These are phyloP conservation scores for Volvox africanus DNA, from an alignment of 139 green algal genomes.

Conservation along the genomic window DNA sequence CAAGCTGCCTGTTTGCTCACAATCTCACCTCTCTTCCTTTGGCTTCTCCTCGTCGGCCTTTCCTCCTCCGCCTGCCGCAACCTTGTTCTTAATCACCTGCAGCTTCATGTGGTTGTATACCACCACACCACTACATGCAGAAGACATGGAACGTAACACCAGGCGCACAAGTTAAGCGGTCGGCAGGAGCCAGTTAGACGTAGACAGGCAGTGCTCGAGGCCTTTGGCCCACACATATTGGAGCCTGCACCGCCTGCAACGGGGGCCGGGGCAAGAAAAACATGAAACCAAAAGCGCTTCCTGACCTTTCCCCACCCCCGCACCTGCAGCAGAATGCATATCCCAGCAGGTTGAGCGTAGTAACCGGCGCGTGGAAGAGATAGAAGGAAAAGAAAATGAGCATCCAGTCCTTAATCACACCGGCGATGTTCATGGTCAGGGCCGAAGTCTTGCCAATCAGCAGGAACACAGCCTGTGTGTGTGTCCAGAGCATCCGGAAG, in stretches of 20 bases:
- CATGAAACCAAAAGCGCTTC: neutral
- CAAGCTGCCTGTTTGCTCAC: too few species aligned
- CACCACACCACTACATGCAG: conserved; percentile 58
- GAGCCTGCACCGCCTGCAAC: too few species aligned
- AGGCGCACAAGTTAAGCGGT: too few species aligned
- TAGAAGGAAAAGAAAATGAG: conserved; percentile 94
- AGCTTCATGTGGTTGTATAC: conserved; percentile 87
- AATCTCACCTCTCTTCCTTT: conserved; percentile 12
- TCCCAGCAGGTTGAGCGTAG: conserved; percentile 86
- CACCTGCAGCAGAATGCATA: conserved; percentile 80
- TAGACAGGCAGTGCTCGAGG: too few species aligned
- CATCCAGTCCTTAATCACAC: conserved; percentile 99
- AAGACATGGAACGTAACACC: too few species aligned
- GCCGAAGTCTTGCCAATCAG: conserved; percentile 95
- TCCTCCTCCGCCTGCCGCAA: conserved; percentile 10
- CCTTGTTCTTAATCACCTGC: conserved; percentile 71
- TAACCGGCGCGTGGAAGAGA: conserved; percentile 91
- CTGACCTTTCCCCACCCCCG: neutral
- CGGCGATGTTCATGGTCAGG: conserved; percentile 97
- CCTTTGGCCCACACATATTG: too few species aligned
- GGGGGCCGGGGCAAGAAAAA: neutral
- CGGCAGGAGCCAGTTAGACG: too few species aligned
- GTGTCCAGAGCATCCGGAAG: too few species aligned
- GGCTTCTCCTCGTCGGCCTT: conserved; percentile 61
- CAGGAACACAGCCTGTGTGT: conserved; percentile 86